A percentile compares a stretch with the other conserved stretches of the same genome.
Evolutionary conservation across 345 rosid species (phyloP).

Genomic region (Corchorus capsularis): DNA sequence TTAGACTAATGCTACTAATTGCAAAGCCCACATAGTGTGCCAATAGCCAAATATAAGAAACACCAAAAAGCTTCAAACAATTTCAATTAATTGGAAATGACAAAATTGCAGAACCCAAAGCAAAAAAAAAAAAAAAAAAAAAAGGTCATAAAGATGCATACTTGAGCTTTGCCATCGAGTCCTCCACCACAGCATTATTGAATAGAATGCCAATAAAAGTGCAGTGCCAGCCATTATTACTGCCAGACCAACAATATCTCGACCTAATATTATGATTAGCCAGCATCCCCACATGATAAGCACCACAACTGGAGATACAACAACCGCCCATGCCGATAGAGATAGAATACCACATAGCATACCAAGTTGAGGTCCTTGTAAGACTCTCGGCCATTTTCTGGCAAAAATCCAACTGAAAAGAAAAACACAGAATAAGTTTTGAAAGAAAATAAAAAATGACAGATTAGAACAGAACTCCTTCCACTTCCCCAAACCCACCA

Average conservation of each 20-base stretch:
- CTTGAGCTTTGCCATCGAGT: slow-evolving; percentile 99
- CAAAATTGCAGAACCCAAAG: not conserved
- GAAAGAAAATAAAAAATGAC: not conserved
- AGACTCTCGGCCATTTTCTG: slow-evolving; percentile 87
- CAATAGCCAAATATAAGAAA: not conserved
- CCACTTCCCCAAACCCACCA: not conserved
- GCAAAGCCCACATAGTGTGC: not conserved
- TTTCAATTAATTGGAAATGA: not conserved
- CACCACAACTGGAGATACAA: slow-evolving; percentile 78
- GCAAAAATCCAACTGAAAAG: slow-evolving; percentile 96
- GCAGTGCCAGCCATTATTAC: slow-evolving; percentile 98
- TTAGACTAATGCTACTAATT: not conserved
- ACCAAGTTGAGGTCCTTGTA: slow-evolving; percentile 86
- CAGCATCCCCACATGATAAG: slow-evolving; percentile 90
- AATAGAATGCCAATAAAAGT: slow-evolving; percentile 90
- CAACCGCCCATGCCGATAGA: slow-evolving; percentile 74
- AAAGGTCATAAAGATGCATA: slow-evolving; percentile 37
- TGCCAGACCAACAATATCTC: slow-evolving; percentile 91
- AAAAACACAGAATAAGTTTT: slow-evolving; percentile 11
- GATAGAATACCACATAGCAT: slow-evolving; percentile 73
- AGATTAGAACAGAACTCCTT: not conserved
- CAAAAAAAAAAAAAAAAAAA: not conserved
- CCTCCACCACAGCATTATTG: slow-evolving; percentile 99
- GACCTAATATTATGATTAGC: slow-evolving; percentile 74
- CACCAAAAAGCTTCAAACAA: not conserved